Evolutionary conservation across 2,329 filamentous ascomycete species (phyloP), one percentile per base, ranked within the genome.

Genomic region (Cryphonectria carpinicola): DNA sequence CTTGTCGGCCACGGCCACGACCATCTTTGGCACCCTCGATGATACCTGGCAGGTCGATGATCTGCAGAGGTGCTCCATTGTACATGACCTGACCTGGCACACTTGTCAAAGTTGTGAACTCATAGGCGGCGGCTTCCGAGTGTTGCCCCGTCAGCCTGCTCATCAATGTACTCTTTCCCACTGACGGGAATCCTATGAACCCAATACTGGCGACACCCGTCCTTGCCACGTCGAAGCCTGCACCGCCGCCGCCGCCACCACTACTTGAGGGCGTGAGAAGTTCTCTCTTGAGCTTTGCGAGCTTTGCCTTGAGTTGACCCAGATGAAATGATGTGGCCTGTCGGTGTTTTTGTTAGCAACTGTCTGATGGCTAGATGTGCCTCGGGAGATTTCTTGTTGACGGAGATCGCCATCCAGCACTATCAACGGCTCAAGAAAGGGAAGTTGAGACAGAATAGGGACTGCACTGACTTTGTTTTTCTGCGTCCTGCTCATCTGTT

Each of bases 21-120:
- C 96, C 96, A 80, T 99, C 96, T 83, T 99, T 98, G 76, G 96
- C 96, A 79, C 96, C 96, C 82, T 98, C 93, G 76, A 99, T 99
- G 78, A 99, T 99, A 89, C 96, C 96, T 1, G 96, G 96, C 79
- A 99, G 86, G 87, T 99, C 96, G 74, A 99, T 93, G 84, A 99
- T 98, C 82, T 99, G 96, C 76, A 99, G 92, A 77, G 97, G 97
- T 64, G 96, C 96, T 71, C 87, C 96, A 79, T 99, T 98, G 84
- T 98, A 98, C 76, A 92, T 84, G 73, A 99, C 94, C 84, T 98
- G 96, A 68, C 96, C 96, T 58, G 96, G 96, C 65, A 99, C 96
- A 62, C 95, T 98, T 49, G 96, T 99, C 81, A 99, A 87, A 68
- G 96, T 99, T 75, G 96, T 99, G 85, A 99, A 99, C 81, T 99